Conservation (phyloP, 495 filamentous ascomycete genomes). For the Physcia stellaris region DNA sequence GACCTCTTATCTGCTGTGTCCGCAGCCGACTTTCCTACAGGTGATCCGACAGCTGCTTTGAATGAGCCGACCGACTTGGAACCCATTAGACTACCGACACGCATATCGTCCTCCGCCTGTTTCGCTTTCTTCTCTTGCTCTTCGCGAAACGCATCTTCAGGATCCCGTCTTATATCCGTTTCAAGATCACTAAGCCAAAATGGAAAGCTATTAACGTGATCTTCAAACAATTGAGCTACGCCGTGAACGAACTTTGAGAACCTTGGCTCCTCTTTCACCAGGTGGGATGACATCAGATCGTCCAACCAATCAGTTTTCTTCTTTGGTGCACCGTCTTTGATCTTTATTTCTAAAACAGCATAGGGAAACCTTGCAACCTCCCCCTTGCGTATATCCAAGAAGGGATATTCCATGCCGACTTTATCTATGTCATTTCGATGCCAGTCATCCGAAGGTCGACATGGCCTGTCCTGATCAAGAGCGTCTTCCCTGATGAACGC, state of each 20-base stretch:
- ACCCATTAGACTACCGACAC: conserved; percentile 71
- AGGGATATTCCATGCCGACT: conserved; percentile 70
- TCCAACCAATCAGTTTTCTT: conserved; percentile 75
- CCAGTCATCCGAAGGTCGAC: conserved; percentile 78
- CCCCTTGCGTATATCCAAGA: conserved; percentile 68
- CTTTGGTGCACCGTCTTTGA: conserved; percentile 50
- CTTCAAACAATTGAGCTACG: conserved; percentile 80
- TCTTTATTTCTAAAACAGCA: conserved; percentile 84
- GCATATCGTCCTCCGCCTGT: conserved; percentile 72
- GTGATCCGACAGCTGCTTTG: conserved; percentile 47
- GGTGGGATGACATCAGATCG: conserved; percentile 81
- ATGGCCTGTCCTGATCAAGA: conserved; percentile 69
- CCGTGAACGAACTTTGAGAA: conserved; percentile 98
- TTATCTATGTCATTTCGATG: conserved; percentile 84
- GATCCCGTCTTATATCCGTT: conserved; percentile 84
- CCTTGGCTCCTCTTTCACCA: conserved; percentile 74
- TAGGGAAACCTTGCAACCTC: conserved; percentile 89
- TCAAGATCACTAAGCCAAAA: conserved; percentile 91
- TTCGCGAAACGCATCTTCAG: conserved; percentile 77
- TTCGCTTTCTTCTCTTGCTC: conserved; percentile 71
- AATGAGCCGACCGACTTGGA: conserved; percentile 32
- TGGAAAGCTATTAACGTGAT: conserved; percentile 87
- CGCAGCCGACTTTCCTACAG: conserved; percentile 29
- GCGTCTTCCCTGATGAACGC: conserved; percentile 88
- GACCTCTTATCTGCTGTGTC: conserved; percentile 7